phyloP scores from a whole-genome alignment of 2,329 filamentous ascomycete genomes.

The Rhinocladiella similis region DNA sequence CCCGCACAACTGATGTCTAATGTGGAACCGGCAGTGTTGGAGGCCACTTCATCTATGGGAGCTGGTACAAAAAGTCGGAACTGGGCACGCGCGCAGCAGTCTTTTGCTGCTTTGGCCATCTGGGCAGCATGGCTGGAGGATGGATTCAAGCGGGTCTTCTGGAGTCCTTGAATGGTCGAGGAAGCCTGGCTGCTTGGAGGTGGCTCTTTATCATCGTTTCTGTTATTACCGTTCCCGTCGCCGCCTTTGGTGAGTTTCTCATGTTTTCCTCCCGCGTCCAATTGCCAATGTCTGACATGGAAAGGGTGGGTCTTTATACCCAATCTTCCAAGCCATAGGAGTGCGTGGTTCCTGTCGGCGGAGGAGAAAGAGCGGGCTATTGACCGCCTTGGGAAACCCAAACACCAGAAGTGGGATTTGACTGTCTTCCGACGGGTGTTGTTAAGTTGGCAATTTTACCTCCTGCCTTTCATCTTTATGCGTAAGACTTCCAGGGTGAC shows the following conservation, averaged over 20 bases:
- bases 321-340: conserved; percentile 43
- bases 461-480: conserved; percentile 49
- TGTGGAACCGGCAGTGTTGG: conserved; percentile 34
- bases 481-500: too few species aligned
- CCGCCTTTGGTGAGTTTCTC: conserved; percentile 38
- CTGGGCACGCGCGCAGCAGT: conserved; percentile 34
- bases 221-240: conserved; percentile 44
- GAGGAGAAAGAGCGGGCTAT: conserved; percentile 3
- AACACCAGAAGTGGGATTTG: conserved; percentile 3
- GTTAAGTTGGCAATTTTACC: conserved; percentile 49
- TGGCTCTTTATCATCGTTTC: conserved; percentile 48
- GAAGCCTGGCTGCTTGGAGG: conserved; percentile 43
- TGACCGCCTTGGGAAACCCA: neutral
- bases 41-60: conserved; percentile 47
- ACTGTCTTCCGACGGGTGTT: conserved; percentile 37
- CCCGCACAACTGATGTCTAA: neutral
- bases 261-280: neutral
- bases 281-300: neutral
- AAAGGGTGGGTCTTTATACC: conserved; percentile 50
- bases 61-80: conserved; percentile 48
- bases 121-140: conserved; percentile 47
- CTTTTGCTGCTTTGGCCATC: conserved; percentile 45
- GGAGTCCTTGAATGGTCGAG: conserved; percentile 37
- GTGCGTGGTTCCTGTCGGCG: conserved; percentile 41
- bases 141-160: conserved; percentile 48